phyloP scores from a whole-genome alignment of 106 monocot genomes.

The Gastrodia elata region DNA sequence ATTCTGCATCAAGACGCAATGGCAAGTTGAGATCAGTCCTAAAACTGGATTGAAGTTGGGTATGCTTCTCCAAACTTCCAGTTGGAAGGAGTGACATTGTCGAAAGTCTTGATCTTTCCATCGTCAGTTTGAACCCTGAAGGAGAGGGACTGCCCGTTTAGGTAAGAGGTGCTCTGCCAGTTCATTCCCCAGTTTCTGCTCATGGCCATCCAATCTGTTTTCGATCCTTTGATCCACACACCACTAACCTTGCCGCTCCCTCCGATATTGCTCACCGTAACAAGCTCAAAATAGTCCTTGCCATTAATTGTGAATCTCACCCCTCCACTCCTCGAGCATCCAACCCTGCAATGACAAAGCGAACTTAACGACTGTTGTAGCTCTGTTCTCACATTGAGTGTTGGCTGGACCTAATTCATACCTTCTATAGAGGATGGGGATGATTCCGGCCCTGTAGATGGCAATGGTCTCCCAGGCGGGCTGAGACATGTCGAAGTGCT shows the following conservation, averaged over 20 bases:
- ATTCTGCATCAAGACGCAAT: no score
- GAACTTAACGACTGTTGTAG: no score
- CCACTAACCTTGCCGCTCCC: constrained; percentile 1
- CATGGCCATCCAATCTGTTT: constrained; percentile 6
- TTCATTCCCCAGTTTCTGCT: constrained; percentile 15
- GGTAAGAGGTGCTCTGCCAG: background rate
- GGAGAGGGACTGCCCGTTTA: constrained; percentile 9
- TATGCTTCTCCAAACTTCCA: constrained; percentile 11
- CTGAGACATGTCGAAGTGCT: constrained; percentile 38
- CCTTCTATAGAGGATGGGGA: constrained; percentile 26
- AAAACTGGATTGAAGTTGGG: background rate
- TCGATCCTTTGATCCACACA: constrained; percentile 11
- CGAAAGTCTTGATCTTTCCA: background rate
- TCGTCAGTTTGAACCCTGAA: constrained; percentile 8
- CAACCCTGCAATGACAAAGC: constrained; percentile 6
- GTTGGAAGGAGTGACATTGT: constrained; percentile 8
- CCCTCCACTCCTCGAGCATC: constrained; percentile 13
- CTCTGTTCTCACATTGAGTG: no score
- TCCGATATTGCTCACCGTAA: constrained; percentile 5
- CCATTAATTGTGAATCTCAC: constrained; percentile 10
- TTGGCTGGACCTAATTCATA: background rate
- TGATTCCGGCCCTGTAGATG: constrained; percentile 19
- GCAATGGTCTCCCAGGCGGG: constrained; percentile 18
- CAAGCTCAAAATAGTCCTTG: background rate
- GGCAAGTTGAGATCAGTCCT: background rate